Evolutionary conservation across 2,329 filamentous ascomycete genomes (phyloP).

Genomic region (Microascus cirrosus): DNA sequence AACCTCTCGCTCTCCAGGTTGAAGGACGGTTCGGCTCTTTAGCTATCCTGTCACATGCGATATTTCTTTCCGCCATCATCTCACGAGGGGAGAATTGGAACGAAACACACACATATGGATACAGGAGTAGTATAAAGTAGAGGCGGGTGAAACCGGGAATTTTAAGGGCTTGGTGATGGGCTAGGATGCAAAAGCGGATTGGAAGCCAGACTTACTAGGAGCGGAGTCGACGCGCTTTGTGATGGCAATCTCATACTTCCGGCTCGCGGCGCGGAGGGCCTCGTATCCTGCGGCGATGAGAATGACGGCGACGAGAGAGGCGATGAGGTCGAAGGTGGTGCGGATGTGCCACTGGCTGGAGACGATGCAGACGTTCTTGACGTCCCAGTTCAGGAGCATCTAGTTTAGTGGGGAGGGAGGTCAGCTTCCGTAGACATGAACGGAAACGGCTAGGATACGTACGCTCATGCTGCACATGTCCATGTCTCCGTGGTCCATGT

Average conservation of each 20-base stretch:
- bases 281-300: conserved; percentile 88
- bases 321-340: conserved; percentile 59
- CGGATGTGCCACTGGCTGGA: conserved; percentile 85
- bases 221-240: conserved; percentile 33
- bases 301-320: conserved; percentile 75
- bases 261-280: conserved; percentile 64
- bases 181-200: not conserved
- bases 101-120: not conserved
- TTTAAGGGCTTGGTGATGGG: not conserved
- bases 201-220: conserved; percentile 39
- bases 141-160: not conserved
- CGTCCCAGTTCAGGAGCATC: conserved; percentile 99
- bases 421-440: not conserved
- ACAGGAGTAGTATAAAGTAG: not conserved
- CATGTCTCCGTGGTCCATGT: conserved; percentile 48
- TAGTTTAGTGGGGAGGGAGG: no score
- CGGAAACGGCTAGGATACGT: conserved; percentile 18
- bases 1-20: conserved; percentile 26
- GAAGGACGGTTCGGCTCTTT: not conserved
- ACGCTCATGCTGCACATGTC: conserved; percentile 87
- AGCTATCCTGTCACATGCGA: not conserved
- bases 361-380: conserved; percentile 87
- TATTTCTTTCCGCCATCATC: not conserved
- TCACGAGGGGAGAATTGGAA: not conserved
- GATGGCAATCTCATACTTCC: conserved; percentile 60